phyloP scores from a whole-genome alignment of 2,329 filamentous ascomycete species.

The Exophiala sp. region DNA sequence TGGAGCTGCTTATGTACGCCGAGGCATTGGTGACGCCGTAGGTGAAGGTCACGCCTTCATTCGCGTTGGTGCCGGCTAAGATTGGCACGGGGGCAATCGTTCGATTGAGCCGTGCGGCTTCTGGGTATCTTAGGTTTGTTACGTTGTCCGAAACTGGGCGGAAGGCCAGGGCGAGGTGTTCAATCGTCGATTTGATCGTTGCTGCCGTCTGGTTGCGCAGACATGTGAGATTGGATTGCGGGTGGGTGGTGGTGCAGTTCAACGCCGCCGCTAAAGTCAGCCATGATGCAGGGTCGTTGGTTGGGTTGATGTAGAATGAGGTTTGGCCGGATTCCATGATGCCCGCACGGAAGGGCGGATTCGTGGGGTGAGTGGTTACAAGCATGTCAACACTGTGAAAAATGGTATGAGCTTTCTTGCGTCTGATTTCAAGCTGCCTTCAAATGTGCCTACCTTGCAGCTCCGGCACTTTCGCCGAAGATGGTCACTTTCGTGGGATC shows the following conservation, averaged over 20 bases:
- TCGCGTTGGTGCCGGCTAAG: constrained; percentile 41
- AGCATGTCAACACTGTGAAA: constrained; percentile 23
- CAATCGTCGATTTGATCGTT: constrained; percentile 23
- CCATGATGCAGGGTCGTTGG: constrained; percentile 14
- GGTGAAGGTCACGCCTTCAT: constrained; percentile 34
- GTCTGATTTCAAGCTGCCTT: too few species aligned
- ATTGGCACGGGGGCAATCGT: constrained; percentile 38
- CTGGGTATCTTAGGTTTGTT: constrained; percentile 16
- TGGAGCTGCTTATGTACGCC: constrained; percentile 1
- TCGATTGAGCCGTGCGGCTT: constrained; percentile 31
- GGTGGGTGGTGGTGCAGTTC: constrained; percentile 13
- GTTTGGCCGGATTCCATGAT: constrained; percentile 31
- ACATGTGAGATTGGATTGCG: constrained; percentile 19
- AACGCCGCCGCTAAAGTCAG: constrained; percentile 12
- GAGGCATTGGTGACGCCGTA: constrained; percentile 6
- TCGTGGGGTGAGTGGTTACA: constrained; percentile 24
- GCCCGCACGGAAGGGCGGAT: constrained; percentile 30
- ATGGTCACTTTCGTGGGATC: constrained; percentile 34
- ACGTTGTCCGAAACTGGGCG: constrained; percentile 22
- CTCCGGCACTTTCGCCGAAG: constrained; percentile 35
- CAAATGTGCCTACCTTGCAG: constrained; percentile 14
- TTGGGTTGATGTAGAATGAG: constrained; percentile 17
- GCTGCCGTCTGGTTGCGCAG: constrained; percentile 21
- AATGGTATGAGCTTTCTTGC: neutral
- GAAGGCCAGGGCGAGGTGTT: constrained; percentile 20